Base-by-base conservation (phyloP, 257 asterid species). In the Voacanga thouarsii region DNA sequence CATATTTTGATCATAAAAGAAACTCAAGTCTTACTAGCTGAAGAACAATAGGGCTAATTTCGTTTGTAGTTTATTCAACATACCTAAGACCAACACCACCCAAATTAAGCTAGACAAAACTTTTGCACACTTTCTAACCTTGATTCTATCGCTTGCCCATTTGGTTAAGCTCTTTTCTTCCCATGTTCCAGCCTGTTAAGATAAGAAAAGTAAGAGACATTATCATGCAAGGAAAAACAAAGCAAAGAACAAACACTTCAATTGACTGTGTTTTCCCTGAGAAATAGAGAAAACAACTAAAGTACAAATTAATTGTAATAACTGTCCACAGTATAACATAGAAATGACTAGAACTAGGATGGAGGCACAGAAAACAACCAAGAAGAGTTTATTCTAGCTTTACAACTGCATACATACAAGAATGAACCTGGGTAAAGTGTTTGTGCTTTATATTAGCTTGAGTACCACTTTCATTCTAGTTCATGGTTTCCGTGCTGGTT, bases 151-250 rank as follows among this genome's bases (percentile, higher is more conserved):
- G 37, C 77, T 83, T 44, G 90, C 89, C 90, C 90, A 87, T 60
- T 83, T 87, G 77, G 85, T 80, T 26, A 87, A 71, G 63, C 59
- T 85, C 78, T 87, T 87, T 79, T 87, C 90, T 75, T 87, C 89
- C 90, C 90, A 87, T 26, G 89, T 87, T 68, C 90, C 90, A 72
- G 90, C 89, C 89, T 87, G 89, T 50, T 66, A 74, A 78, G 43
- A 65, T 61, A 80, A 77, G 16, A 50, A 53, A 6, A 26, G 11
- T 23, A n/a, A 44, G 63, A 12, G 7, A 30, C 21, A 33, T 23
- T 12, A 7, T 19, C 51, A 47, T 30, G 4, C 6, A n/a, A 44
- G 50, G 0, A 60, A 33, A 45, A 33, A 21, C 16, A 5, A 21
- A 41, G 24, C 24, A 24, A 61, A 44, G 3, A 53, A 12, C 37